Percentiles rank a stretch among this genome's conserved stretches.
Evolutionary conservation across 495 filamentous ascomycete species (phyloP).

Genomic region (Aspergillus haitiensis): DNA sequence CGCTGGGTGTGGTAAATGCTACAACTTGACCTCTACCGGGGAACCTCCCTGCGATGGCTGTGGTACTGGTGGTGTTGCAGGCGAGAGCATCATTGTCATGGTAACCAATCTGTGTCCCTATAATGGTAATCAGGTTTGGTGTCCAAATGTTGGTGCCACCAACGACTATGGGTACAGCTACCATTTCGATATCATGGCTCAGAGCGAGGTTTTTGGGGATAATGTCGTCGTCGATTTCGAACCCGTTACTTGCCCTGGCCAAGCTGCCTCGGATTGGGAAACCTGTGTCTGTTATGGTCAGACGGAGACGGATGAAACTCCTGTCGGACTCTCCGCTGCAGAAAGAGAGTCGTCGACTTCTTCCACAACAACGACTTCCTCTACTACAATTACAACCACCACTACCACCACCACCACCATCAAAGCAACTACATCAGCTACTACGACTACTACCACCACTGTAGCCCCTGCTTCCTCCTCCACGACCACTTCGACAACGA

Average conservation of each 20-base stretch:
- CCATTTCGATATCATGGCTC: constrained; percentile 2
- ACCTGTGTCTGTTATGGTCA: no score
- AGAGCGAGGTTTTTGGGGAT: constrained; percentile 2
- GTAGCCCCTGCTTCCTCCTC: no score
- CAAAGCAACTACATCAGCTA: no score
- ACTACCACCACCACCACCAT: no score
- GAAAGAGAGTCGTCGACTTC: no score
- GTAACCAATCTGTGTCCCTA: constrained; percentile 1
- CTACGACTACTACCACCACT: no score
- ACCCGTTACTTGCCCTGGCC: not conserved
- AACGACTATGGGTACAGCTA: not conserved
- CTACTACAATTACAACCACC: no score
- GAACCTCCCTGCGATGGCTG: not conserved
- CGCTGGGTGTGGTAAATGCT: not conserved
- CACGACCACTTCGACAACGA: no score
- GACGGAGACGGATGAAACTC: no score
- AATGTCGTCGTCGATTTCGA: constrained; percentile 2
- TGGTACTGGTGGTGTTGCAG: not conserved
- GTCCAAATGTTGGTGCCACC: not conserved
- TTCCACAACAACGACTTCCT: no score
- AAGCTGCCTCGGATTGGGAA: not conserved
- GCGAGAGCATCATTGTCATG: constrained; percentile 7
- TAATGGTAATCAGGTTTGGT: not conserved
- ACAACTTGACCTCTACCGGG: not conserved
- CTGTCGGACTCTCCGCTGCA: no score